Evolutionary conservation across 192 early-diverging fungal genomes (phyloP).

Genomic region (Dissophora ornata): DNA sequence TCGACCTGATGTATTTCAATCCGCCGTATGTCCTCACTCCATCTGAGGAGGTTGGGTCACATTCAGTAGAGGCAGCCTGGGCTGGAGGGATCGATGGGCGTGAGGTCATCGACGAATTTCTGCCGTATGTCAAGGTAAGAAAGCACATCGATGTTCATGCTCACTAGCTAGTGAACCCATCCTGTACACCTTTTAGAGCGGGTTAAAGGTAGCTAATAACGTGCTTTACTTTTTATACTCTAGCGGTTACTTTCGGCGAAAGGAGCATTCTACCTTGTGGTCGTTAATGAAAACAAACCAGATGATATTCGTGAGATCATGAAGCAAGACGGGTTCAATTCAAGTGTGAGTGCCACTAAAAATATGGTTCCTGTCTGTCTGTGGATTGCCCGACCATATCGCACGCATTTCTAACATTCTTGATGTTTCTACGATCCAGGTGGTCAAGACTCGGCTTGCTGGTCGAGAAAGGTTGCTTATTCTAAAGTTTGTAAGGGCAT

Average conservation of each 20-base stretch:
- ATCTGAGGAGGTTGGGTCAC: conserved; percentile 78
- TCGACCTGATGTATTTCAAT: conserved; percentile 93
- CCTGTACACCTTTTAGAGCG: too few species aligned
- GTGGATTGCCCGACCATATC: neutral
- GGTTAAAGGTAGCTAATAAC: too few species aligned
- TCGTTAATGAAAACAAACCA: conserved; percentile 88
- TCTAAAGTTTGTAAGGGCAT: conserved; percentile 59
- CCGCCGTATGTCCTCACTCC: conserved; percentile 96
- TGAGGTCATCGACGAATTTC: conserved; percentile 83
- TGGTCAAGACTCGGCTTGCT: conserved; percentile 60
- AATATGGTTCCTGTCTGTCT: neutral
- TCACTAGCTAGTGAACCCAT: too few species aligned
- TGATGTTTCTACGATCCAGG: conserved; percentile 15
- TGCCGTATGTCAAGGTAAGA: conserved; percentile 77
- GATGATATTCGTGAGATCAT: conserved; percentile 79
- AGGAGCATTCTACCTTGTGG: conserved; percentile 88
- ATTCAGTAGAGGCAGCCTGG: conserved; percentile 86
- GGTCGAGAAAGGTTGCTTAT: conserved; percentile 68
- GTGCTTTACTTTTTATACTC: neutral
- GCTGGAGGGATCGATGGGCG: conserved; percentile 93
- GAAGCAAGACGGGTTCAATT: conserved; percentile 58
- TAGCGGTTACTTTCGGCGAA: conserved; percentile 71
- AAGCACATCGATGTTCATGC: too few species aligned
- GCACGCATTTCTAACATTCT: neutral
- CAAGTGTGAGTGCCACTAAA: conserved; percentile 25